Percentiles rank a stretch among this genome's conserved stretches.
These are phyloP conservation scores for Jamesozyma rosinii DNA, from an alignment of 805 yeast genomes.

Conservation along the genomic window DNA sequence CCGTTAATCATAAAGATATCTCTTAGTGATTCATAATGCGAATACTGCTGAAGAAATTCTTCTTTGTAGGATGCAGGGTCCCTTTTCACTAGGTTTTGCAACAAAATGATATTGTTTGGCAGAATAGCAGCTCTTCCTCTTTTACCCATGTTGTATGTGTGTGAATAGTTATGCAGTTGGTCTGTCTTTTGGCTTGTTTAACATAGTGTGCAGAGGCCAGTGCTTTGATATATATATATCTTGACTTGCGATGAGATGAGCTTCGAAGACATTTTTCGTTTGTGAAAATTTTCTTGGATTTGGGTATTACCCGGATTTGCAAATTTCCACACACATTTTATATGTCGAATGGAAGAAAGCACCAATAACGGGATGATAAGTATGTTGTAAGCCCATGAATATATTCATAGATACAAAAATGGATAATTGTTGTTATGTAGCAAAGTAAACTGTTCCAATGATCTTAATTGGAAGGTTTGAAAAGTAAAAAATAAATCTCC, in stretches of 20 bases:
- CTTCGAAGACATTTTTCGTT: conserved; percentile 8
- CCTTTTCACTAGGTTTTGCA: conserved; percentile 86
- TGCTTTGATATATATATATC: not conserved
- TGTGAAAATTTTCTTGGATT: conserved; percentile 5
- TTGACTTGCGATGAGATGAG: conserved; percentile 23
- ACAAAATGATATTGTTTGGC: conserved; percentile 82
- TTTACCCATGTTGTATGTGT: conserved; percentile 61
- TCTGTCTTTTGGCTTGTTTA: not conserved
- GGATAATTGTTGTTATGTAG: no score
- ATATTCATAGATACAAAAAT: no score
- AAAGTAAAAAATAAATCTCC: not conserved
- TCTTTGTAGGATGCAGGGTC: conserved; percentile 92
- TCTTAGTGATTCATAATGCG: conserved; percentile 84
- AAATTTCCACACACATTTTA: no score
- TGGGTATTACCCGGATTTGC: no score
- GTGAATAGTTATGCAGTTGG: no score
- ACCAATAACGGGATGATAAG: no score
- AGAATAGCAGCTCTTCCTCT: conserved; percentile 84
- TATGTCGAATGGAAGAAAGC: no score
- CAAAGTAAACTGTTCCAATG: no score
- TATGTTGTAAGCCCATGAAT: no score
- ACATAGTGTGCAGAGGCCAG: no score
- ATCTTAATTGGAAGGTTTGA: no score
- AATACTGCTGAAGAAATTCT: conserved; percentile 85
- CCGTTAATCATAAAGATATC: conserved; percentile 71